Percentiles rank a stretch among this genome's conserved stretches.
Evolutionary conservation across 2,329 filamentous ascomycete species (phyloP).

Genomic region (Colletotrichum sp.): DNA sequence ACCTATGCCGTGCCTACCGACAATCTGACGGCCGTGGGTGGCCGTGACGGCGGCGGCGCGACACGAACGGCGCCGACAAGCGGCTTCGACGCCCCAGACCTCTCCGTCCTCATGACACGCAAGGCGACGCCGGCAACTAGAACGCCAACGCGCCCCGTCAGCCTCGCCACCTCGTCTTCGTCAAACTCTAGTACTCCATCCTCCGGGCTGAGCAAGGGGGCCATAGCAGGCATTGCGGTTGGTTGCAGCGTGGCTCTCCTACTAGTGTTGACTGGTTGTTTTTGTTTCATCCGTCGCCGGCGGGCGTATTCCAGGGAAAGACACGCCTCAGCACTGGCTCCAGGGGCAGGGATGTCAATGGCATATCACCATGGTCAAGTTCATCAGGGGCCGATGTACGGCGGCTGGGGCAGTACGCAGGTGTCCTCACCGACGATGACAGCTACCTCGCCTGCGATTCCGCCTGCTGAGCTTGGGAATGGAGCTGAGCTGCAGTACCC

Average conservation of each 20-base stretch:
- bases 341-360: background rate
- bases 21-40: background rate
- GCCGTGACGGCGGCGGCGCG: background rate
- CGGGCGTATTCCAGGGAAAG: background rate
- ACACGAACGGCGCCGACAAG: background rate
- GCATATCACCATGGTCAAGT: background rate
- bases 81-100: background rate
- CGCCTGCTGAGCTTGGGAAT: background rate
- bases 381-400: background rate
- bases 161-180: background rate
- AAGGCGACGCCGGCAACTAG: background rate
- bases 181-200: background rate
- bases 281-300: background rate
- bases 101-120: background rate
- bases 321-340: background rate
- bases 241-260: background rate
- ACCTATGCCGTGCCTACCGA: background rate
- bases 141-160: background rate
- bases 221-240: background rate
- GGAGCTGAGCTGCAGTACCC: background rate
- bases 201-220: background rate
- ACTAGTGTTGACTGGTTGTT: fast-evolving
- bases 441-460: background rate
- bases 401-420: background rate
- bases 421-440: background rate